Conservation (phyloP, 345 rosid genomes). For the Brassica napus region DNA sequence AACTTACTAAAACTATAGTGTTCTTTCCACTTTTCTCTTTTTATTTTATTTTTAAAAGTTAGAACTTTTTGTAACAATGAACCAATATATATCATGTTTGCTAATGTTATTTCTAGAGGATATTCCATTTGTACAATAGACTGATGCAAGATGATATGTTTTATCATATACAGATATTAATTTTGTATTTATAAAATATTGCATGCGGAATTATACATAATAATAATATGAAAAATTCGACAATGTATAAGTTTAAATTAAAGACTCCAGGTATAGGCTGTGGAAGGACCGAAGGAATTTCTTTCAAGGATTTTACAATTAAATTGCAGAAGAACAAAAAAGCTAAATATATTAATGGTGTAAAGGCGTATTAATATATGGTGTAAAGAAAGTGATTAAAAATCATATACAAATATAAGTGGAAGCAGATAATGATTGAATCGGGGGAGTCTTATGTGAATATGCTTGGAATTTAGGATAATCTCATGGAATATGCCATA, state of each 20-base stretch:
- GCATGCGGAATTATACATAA: background rate
- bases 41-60: conserved; percentile 1
- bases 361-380: background rate
- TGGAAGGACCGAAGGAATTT: background rate
- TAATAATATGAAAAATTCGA: background rate
- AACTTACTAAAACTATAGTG: conserved; percentile 25
- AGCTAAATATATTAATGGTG: conserved; percentile 5
- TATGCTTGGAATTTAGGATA: conserved; percentile 38
- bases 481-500: conserved; percentile 36
- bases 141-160: background rate
- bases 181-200: background rate
- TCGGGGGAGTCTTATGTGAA: conserved; percentile 34
- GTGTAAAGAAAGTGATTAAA: conserved; percentile 31
- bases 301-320: background rate
- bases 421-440: conserved; percentile 42
- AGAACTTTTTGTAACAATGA: background rate
- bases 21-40: conserved; percentile 32
- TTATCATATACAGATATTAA: background rate
- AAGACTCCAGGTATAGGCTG: background rate
- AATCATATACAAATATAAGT: conserved; percentile 18
- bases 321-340: background rate
- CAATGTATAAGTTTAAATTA: background rate
- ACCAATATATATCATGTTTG: conserved; percentile 8
- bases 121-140: background rate
- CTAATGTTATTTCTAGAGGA: conserved; percentile 4